Evolutionary conservation across 2,329 filamentous ascomycete genomes (phyloP).

Genomic region (Salinomyces thailandicus): DNA sequence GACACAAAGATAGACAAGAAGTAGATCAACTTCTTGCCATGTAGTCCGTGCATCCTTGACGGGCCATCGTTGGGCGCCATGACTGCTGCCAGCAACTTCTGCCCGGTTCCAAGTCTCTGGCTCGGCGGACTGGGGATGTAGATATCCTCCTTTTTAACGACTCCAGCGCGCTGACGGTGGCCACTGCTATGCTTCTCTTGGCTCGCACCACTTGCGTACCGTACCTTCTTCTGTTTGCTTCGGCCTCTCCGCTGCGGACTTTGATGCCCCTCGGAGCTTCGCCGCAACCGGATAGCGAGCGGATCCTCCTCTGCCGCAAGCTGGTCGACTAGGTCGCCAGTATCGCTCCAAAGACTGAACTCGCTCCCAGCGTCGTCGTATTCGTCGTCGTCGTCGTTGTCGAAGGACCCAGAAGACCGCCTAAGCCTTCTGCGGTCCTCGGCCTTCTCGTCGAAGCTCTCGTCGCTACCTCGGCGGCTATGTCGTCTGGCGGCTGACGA

Average conservation of each 20-base stretch:
- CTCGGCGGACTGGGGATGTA: slow-evolving; percentile 60
- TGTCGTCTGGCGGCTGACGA: slow-evolving; percentile 32
- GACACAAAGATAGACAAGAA: slow-evolving; percentile 34
- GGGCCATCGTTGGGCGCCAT: slow-evolving; percentile 67
- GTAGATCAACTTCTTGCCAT: slow-evolving; percentile 88
- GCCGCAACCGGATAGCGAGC: slow-evolving; percentile 57
- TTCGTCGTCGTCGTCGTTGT: slow-evolving; percentile 8
- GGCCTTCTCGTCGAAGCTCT: slow-evolving; percentile 36
- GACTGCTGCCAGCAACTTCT: slow-evolving; percentile 66
- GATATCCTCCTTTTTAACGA: slow-evolving; percentile 61
- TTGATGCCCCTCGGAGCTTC: slow-evolving; percentile 48
- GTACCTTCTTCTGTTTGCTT: slow-evolving; percentile 54
- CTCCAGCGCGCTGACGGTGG: slow-evolving; percentile 11
- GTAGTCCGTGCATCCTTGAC: slow-evolving; percentile 76
- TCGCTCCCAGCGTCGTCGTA: slow-evolving; percentile 43
- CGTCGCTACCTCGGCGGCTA: slow-evolving; percentile 26
- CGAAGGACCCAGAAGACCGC: slow-evolving; percentile 16
- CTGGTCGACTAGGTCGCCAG: slow-evolving; percentile 89
- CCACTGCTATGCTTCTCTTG: slow-evolving; percentile 31
- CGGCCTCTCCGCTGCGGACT: slow-evolving; percentile 11
- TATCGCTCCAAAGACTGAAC: slow-evolving; percentile 84
- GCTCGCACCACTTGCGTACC: slow-evolving; percentile 44
- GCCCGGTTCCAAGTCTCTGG: slow-evolving; percentile 52
- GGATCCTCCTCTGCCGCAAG: slow-evolving; percentile 74
- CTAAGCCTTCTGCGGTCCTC: slow-evolving; percentile 39